phyloP scores from a whole-genome alignment of 495 filamentous ascomycete genomes.

The Aspergillus affinis region DNA sequence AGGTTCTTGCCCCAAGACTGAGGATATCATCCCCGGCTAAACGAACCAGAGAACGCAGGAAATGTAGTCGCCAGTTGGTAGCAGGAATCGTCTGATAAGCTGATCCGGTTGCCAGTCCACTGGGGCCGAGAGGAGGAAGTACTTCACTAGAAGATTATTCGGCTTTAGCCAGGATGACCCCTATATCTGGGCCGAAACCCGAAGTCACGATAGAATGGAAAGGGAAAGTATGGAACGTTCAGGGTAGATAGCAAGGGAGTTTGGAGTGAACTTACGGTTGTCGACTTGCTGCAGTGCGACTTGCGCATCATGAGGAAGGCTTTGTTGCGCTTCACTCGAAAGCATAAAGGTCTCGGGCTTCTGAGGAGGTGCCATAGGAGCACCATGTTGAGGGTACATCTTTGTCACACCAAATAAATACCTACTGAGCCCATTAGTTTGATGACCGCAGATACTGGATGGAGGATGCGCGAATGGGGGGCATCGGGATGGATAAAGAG shows the following conservation, averaged over 20 bases:
- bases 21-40: neutral
- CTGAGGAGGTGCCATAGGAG: constrained; percentile 69
- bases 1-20: neutral
- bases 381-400: constrained; percentile 55
- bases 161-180: constrained; percentile 4
- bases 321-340: constrained; percentile 92
- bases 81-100: constrained; percentile 90
- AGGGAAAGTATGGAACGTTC: no score
- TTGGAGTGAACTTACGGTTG: constrained; percentile 70
- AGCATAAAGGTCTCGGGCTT: constrained; percentile 99
- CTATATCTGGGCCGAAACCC: neutral
- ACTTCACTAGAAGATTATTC: constrained; percentile 73
- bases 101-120: constrained; percentile 98
- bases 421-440: neutral
- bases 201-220: neutral
- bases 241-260: constrained; percentile 7
- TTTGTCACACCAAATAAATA: constrained; percentile 6
- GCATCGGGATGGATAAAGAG: neutral
- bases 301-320: constrained; percentile 92
- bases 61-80: constrained; percentile 97
- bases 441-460: neutral
- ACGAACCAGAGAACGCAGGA: constrained; percentile 94
- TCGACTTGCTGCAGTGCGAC: constrained; percentile 98
- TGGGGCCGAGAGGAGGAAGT: constrained; percentile 97
- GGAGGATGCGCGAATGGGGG: neutral